Evolutionary conservation across 768 basidiomycete species (phyloP).

Genomic region (Phylloporus scabripes): DNA sequence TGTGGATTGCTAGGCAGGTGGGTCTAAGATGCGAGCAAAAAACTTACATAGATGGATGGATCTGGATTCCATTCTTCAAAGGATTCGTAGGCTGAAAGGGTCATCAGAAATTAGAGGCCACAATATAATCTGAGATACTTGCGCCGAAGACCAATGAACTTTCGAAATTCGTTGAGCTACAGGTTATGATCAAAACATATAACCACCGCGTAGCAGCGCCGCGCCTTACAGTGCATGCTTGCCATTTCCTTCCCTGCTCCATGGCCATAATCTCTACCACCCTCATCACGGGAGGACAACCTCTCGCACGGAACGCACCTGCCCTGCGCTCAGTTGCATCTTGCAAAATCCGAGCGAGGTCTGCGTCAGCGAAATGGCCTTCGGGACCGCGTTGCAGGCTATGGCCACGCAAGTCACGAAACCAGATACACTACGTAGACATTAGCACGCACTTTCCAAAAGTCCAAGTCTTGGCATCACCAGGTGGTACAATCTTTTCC

Average conservation of each 20-base stretch:
- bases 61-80: slow-evolving; percentile 75
- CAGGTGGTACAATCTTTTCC: slow-evolving; percentile 6
- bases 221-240: slow-evolving; percentile 57
- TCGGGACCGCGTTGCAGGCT: slow-evolving; percentile 47
- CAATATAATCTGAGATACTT: slow-evolving; percentile 13
- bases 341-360: slow-evolving; percentile 58
- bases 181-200: not conserved
- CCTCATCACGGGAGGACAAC: slow-evolving; percentile 59
- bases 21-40: too few species aligned
- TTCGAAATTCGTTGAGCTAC: slow-evolving; percentile 66
- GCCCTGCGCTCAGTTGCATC: slow-evolving; percentile 55
- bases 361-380: slow-evolving; percentile 57
- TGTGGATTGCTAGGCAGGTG: slow-evolving; percentile 21
- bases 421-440: not conserved
- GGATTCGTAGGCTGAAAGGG: slow-evolving; percentile 44
- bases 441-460: slow-evolving; percentile 40
- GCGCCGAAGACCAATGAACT: slow-evolving; percentile 69
- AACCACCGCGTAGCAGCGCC: not conserved
- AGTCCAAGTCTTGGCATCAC: slow-evolving; percentile 43
- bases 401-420: not conserved
- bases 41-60: slow-evolving; percentile 46
- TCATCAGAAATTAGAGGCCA: slow-evolving; percentile 3
- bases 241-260: slow-evolving; percentile 61
- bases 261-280: slow-evolving; percentile 69
- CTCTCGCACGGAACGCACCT: slow-evolving; percentile 62